These are phyloP conservation scores for Paecilomyces niveus DNA, from an alignment of 2,329 filamentous ascomycete genomes.

Conservation along the genomic window DNA sequence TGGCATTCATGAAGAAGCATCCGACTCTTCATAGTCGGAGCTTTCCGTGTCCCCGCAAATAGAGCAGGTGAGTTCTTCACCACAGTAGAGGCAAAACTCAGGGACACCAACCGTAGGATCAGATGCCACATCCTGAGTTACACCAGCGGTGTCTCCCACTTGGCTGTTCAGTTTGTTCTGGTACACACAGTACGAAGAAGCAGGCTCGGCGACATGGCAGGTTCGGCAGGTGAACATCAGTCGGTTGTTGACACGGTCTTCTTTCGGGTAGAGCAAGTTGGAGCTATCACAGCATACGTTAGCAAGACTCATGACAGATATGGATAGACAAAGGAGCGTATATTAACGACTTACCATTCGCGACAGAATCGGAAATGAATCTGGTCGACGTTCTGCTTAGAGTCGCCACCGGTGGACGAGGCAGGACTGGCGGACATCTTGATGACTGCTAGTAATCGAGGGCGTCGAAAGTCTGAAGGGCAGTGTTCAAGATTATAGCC, in stretches of 20 bases:
- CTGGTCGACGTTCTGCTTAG: constrained; percentile 52
- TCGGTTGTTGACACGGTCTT: constrained; percentile 74
- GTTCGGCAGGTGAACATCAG: constrained; percentile 95
- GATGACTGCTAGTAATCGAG: not conserved
- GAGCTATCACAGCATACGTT: constrained; percentile 49
- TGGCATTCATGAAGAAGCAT: constrained; percentile 6
- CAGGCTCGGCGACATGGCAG: constrained; percentile 83
- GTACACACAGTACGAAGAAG: constrained; percentile 85
- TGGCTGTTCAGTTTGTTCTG: constrained; percentile 89
- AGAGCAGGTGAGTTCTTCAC: constrained; percentile 49
- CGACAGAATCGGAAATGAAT: constrained; percentile 97
- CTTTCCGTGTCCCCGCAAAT: constrained; percentile 28
- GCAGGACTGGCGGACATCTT: constrained; percentile 38
- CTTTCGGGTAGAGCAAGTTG: constrained; percentile 96
- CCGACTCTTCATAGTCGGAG: not conserved
- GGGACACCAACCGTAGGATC: constrained; percentile 92
- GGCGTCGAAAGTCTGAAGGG: not conserved
- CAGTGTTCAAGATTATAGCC: not conserved
- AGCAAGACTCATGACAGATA: constrained; percentile 1
- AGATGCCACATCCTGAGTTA: constrained; percentile 92
- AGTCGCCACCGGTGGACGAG: constrained; percentile 31
- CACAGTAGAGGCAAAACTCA: constrained; percentile 52
- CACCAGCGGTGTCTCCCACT: constrained; percentile 90
- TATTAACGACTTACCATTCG: constrained; percentile 60
- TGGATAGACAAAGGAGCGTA: not conserved